phyloP scores from a whole-genome alignment of 75 land plant genomes.

The Pinus tabuliformis region DNA sequence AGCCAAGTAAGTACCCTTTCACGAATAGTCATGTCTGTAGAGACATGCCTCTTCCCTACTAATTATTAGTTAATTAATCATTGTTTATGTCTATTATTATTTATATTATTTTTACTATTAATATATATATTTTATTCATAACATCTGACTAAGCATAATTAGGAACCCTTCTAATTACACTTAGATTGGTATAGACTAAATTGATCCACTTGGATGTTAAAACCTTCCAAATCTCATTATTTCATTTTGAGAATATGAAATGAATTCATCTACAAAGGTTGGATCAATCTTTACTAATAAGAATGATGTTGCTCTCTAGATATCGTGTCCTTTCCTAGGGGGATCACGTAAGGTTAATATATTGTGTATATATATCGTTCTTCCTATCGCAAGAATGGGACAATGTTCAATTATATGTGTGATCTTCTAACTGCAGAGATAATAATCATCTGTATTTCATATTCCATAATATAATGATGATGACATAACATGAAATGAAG shows the following conservation, averaged over 20 bases:
- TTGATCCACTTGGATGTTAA: neutral
- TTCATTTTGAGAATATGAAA: neutral
- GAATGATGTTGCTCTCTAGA: neutral
- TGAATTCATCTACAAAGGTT: neutral
- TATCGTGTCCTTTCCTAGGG: neutral
- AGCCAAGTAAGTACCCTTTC: no score
- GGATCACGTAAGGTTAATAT: neutral
- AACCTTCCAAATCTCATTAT: neutral
- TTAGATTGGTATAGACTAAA: neutral
- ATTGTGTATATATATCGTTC: neutral
- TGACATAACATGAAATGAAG: neutral
- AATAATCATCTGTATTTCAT: neutral
- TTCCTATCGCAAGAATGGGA: neutral
- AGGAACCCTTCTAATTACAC: neutral
- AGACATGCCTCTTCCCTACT: no score
- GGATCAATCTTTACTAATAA: neutral
- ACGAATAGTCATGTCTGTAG: no score
- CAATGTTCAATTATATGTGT: neutral
- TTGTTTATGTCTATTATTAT: no score
- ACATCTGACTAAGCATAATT: neutral
- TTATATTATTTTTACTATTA: no score
- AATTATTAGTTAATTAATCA: no score
- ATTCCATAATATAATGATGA: neutral
- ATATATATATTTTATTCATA: no score
- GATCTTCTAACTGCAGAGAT: neutral